Evolutionary conservation across 495 filamentous ascomycete species (phyloP).

Genomic region (Daldinia concentrica): DNA sequence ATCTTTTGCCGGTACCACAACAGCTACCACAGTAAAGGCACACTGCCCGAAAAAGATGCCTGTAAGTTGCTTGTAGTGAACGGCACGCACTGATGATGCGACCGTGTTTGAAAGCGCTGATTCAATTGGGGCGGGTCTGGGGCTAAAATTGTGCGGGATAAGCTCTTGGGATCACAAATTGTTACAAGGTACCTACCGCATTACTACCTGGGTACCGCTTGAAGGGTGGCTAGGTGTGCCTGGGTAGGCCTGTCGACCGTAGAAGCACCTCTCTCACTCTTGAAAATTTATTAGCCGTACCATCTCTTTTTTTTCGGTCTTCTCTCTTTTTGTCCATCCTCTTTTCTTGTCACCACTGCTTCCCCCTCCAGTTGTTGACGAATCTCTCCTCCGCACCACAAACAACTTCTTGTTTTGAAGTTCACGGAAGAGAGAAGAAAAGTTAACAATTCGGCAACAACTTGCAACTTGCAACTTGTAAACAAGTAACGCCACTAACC

Average conservation of each 20-base stretch:
- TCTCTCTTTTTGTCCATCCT: constrained; percentile 26
- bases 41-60: not conserved
- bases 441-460: constrained; percentile 6
- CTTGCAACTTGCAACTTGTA: not conserved
- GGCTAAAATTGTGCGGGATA: constrained; percentile 44
- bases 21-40: not conserved
- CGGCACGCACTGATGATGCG: constrained; percentile 34
- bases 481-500: constrained; percentile 20
- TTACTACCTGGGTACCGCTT: not conserved
- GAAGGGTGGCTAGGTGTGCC: constrained; percentile 11
- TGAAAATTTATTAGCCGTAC: constrained; percentile 46
- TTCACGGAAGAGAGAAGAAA: constrained; percentile 30
- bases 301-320: constrained; percentile 22
- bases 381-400: constrained; percentile 27
- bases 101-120: constrained; percentile 39
- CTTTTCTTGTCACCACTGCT: constrained; percentile 31
- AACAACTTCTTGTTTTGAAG: constrained; percentile 25
- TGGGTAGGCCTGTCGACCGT: constrained; percentile 23
- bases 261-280: constrained; percentile 29
- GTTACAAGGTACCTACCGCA: not conserved
- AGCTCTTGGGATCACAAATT: constrained; percentile 30
- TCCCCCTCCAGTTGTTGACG: constrained; percentile 30
- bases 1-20: not conserved
- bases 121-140: constrained; percentile 41
- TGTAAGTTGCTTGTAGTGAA: constrained; percentile 11